phyloP scores from a whole-genome alignment of 805 yeast genomes.

The Kazachstania africana region DNA sequence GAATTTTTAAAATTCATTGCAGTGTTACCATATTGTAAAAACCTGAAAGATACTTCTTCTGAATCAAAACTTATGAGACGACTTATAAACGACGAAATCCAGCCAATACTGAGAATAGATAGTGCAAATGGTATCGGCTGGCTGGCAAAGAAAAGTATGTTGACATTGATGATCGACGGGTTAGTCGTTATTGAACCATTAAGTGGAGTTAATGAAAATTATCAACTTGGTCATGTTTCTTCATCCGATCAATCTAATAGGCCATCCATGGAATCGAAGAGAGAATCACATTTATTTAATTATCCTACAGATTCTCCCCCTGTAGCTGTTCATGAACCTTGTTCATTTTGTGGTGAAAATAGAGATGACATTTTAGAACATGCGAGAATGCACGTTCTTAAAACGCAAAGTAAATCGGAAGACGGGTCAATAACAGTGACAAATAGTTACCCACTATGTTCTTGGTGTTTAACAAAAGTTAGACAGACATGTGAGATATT shows the following conservation, averaged over 20 bases:
- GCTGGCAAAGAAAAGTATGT: slow-evolving; percentile 48
- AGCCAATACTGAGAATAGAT: slow-evolving; percentile 56
- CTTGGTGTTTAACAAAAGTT: slow-evolving; percentile 66
- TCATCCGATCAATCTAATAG: slow-evolving; percentile 1
- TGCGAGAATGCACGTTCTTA: slow-evolving; percentile 64
- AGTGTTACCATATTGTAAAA: slow-evolving; percentile 24
- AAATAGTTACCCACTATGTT: slow-evolving; percentile 58
- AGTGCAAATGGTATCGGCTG: slow-evolving; percentile 51
- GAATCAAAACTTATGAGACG: slow-evolving; percentile 49
- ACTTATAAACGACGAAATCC: slow-evolving; percentile 67
- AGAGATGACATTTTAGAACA: slow-evolving; percentile 62
- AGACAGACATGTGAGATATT: slow-evolving; percentile 77
- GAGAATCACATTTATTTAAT: slow-evolving; percentile 30
- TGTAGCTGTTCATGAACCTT: slow-evolving; percentile 62
- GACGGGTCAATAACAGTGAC: slow-evolving; percentile 20
- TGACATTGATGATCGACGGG: slow-evolving; percentile 66
- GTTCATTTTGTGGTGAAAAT: slow-evolving; percentile 76
- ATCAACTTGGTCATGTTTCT: slow-evolving; percentile 30
- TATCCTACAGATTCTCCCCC: slow-evolving; percentile 46
- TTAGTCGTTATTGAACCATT: slow-evolving; percentile 78
- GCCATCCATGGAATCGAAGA: slow-evolving; percentile 6
- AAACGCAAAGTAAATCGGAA: slow-evolving; percentile 29
- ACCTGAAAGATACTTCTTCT: slow-evolving; percentile 29
- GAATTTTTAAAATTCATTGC: slow-evolving; percentile 31
- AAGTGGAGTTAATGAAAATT: slow-evolving; percentile 68